Evolutionary conservation across 176 grass and related monocot species (phyloP), one percentile per base, ranked within the genome.

Genomic region (Hsuehochloa calcarea): DNA sequence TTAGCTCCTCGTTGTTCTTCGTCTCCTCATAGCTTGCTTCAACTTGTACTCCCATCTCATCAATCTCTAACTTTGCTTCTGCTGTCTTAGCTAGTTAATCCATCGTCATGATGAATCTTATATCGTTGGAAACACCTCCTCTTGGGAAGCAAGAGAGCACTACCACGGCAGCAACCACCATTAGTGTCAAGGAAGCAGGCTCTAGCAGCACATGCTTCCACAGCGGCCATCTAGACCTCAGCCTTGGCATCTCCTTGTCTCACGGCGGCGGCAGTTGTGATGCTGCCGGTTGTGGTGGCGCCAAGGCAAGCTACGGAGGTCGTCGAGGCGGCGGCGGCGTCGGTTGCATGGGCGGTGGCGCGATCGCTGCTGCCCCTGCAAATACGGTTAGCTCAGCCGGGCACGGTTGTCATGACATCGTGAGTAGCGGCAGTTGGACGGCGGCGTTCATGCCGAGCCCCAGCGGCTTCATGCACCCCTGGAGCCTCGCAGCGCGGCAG

Each of bases 401-500:
- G 19, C 52, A 82, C 44, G 81, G 38, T 17, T 6, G 55, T 59
- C 77, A 50, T 68, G 69, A 10, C 49, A 39, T 15, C 84, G 44
- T 15, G 44, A 41, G 54, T 10, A 5, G 26, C 16, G 20, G 46
- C 49, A 81, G 44, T 12, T 76, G 86, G 64, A 39, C 71, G 10
- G 46, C 70, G 2, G 84, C 77, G 67, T 86, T 92, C 82, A 77
- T 92, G 77, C 84, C 40, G 11, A 91, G 79, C 89, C 92, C 73
- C 8, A 86, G 69, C 15, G 67, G 82, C 44, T 95, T 95, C 79
- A 87, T 95, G 73, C 89, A 98, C 47, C 93, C 96, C 1, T 98
- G 96, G 93, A 98, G 96, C 80, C 91, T 98, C 40, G 96, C 96
- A 0, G 96, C 96, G 7, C 89, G 96, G 56, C 96, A 95, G 75